A percentile compares a stretch with the other conserved stretches of the same genome.
These are phyloP conservation scores for Leishmania lainsoni DNA, from an alignment of 208 protist species.

Conservation along the genomic window DNA sequence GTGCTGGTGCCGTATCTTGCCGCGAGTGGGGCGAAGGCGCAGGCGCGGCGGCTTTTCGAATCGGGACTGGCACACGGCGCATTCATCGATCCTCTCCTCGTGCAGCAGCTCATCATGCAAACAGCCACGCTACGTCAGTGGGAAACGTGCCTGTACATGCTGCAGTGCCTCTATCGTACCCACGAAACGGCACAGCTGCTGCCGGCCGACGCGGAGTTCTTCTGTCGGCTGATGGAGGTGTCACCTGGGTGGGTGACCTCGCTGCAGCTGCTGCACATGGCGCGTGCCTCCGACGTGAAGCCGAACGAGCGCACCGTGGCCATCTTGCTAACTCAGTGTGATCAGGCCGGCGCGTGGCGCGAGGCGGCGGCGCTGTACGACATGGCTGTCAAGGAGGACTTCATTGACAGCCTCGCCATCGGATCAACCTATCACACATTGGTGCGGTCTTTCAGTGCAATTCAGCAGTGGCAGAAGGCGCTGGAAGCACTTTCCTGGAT, in stretches of 20 bases:
- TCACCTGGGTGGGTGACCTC: slow-evolving; percentile 68
- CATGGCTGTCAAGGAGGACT: slow-evolving; percentile 63
- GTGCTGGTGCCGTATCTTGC: slow-evolving; percentile 82
- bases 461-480: slow-evolving; percentile 84
- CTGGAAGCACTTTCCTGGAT: slow-evolving; percentile 87
- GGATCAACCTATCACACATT: slow-evolving; percentile 74
- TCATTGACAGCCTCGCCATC: slow-evolving; percentile 56
- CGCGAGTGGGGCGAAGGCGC: slow-evolving; percentile 46
- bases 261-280: slow-evolving; percentile 61
- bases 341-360: slow-evolving; percentile 65
- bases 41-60: slow-evolving; percentile 63
- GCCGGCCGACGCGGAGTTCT: slow-evolving; percentile 59
- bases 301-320: slow-evolving; percentile 63
- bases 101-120: slow-evolving; percentile 62
- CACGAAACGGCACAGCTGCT: slow-evolving; percentile 69
- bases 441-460: slow-evolving; percentile 68
- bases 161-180: slow-evolving; percentile 55
- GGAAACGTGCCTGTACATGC: slow-evolving; percentile 78
- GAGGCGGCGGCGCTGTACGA: slow-evolving; percentile 80
- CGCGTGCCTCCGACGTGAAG: slow-evolving; percentile 56
- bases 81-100: slow-evolving; percentile 57
- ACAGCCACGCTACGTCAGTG: slow-evolving; percentile 67
- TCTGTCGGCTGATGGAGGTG: slow-evolving; percentile 60
- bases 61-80: slow-evolving; percentile 68
- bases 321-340: slow-evolving; percentile 67